phyloP scores from a whole-genome alignment of 352 stramenopile species.

The Pythium chondricola region DNA sequence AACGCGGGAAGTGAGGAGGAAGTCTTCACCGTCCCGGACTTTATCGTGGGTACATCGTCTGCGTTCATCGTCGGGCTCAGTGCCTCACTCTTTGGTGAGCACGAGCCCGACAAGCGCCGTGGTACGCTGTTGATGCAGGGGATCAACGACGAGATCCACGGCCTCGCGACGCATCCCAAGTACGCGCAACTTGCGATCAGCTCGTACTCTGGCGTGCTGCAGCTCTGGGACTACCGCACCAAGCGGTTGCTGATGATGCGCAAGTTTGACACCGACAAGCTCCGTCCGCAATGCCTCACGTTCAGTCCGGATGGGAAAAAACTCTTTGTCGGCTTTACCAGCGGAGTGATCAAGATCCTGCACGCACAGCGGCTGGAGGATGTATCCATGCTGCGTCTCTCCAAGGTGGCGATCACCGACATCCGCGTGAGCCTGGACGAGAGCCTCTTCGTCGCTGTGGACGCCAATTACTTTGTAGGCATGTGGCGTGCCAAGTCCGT shows the following conservation, averaged over 20 bases:
- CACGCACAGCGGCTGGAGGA: slow-evolving; percentile 75
- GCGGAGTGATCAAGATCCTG: slow-evolving; percentile 81
- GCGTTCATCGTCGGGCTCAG: slow-evolving; percentile 87
- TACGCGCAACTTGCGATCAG: slow-evolving; percentile 72
- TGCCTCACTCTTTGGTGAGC: slow-evolving; percentile 73
- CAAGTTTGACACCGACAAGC: slow-evolving; percentile 58
- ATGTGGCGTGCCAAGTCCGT: slow-evolving; percentile 64
- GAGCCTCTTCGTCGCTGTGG: slow-evolving; percentile 70
- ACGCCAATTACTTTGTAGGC: slow-evolving; percentile 64
- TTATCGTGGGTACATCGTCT: slow-evolving; percentile 83
- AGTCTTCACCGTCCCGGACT: slow-evolving; percentile 80
- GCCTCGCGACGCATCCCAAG: slow-evolving; percentile 70
- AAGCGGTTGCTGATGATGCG: slow-evolving; percentile 83
- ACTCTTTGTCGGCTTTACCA: slow-evolving; percentile 86
- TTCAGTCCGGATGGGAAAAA: slow-evolving; percentile 74
- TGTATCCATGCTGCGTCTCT: slow-evolving; percentile 51
- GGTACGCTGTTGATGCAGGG: slow-evolving; percentile 90
- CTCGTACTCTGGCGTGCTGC: slow-evolving; percentile 77
- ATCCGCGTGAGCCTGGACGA: slow-evolving; percentile 71
- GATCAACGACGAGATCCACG: slow-evolving; percentile 83
- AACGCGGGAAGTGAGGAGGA: slow-evolving; percentile 27
- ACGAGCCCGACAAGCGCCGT: slow-evolving; percentile 76
- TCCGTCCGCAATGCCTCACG: slow-evolving; percentile 69
- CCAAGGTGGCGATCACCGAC: slow-evolving; percentile 70
- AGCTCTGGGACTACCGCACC: slow-evolving; percentile 88